A percentile compares a stretch with the other conserved stretches of the same genome.
Conservation (phyloP, 805 yeast species). For the Hanseniaspora pseudoguilliermondii region DNA sequence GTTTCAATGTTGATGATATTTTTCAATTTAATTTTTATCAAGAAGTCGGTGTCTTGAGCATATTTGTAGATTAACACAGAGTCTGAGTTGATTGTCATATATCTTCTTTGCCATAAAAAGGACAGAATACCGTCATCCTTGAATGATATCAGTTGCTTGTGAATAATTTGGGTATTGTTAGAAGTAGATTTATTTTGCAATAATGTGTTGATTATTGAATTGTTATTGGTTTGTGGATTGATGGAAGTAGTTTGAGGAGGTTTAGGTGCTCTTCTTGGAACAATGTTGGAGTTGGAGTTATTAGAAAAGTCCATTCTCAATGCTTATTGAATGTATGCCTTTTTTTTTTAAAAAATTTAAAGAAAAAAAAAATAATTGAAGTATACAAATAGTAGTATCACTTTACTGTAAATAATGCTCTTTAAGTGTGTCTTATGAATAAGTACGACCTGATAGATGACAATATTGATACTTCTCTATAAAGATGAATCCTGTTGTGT, state of each 20-base stretch:
- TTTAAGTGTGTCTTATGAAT: background rate
- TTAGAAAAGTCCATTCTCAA: conserved; percentile 4
- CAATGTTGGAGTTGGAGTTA: background rate
- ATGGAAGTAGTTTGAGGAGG: conserved; percentile 1
- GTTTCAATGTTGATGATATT: conserved; percentile 53
- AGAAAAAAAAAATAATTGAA: no score
- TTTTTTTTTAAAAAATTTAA: no score
- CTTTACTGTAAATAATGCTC: background rate
- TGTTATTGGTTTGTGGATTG: background rate
- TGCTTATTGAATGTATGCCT: no score
- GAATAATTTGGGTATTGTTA: background rate
- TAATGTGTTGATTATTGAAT: background rate
- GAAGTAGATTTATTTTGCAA: background rate
- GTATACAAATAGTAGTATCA: no score
- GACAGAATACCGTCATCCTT: conserved; percentile 86
- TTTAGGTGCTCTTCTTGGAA: conserved; percentile 12
- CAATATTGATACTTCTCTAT: background rate
- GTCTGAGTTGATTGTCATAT: conserved; percentile 55
- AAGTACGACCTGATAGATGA: background rate
- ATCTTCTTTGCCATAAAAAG: conserved; percentile 87
- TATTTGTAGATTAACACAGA: conserved; percentile 54
- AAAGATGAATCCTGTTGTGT: background rate
- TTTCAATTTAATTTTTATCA: conserved; percentile 42
- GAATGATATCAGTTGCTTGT: conserved; percentile 46
- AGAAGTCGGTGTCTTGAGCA: conserved; percentile 40